phyloP scores from a whole-genome alignment of 2,329 filamentous ascomycete genomes.

The Colletotrichum cereale region DNA sequence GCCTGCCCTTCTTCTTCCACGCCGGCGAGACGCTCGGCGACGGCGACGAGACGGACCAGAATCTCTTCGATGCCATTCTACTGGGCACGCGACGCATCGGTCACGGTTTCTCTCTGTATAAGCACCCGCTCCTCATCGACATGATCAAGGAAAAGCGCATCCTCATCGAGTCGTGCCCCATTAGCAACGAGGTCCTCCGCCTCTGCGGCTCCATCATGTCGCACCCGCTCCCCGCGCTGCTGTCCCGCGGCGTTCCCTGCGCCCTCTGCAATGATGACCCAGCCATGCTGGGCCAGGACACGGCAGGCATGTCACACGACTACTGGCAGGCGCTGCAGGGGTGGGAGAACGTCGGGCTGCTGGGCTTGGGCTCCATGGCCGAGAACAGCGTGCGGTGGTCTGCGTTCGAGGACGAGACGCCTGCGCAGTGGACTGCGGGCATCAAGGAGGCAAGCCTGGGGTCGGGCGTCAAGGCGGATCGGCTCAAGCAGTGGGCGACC shows the following conservation, averaged over 20 bases:
- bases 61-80: slow-evolving; percentile 83
- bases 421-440: slow-evolving; percentile 75
- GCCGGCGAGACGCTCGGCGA: slow-evolving; percentile 81
- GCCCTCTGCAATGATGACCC: slow-evolving; percentile 86
- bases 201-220: slow-evolving; percentile 77
- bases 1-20: slow-evolving; percentile 91
- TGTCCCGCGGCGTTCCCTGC: slow-evolving; percentile 82
- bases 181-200: slow-evolving; percentile 83
- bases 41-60: slow-evolving; percentile 55
- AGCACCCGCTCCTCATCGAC: slow-evolving; percentile 84
- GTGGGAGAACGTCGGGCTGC: slow-evolving; percentile 85
- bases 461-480: slow-evolving; percentile 72
- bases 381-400: slow-evolving; percentile 90
- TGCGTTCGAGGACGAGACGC: slow-evolving; percentile 79
- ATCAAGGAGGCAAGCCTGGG: slow-evolving; percentile 79
- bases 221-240: slow-evolving; percentile 80
- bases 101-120: slow-evolving; percentile 84
- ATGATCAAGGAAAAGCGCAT: slow-evolving; percentile 86
- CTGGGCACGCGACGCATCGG: slow-evolving; percentile 85
- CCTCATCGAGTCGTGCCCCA: slow-evolving; percentile 83
- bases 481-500: slow-evolving; percentile 78
- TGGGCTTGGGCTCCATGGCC: slow-evolving; percentile 81
- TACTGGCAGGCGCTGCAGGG: slow-evolving; percentile 90
- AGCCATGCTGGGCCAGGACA: slow-evolving; percentile 81
- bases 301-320: slow-evolving; percentile 83